Evolutionary conservation across 2,329 filamentous ascomycete genomes (phyloP), one percentile per base, ranked within the genome.

Genomic region (Lachnellula hyalina): DNA sequence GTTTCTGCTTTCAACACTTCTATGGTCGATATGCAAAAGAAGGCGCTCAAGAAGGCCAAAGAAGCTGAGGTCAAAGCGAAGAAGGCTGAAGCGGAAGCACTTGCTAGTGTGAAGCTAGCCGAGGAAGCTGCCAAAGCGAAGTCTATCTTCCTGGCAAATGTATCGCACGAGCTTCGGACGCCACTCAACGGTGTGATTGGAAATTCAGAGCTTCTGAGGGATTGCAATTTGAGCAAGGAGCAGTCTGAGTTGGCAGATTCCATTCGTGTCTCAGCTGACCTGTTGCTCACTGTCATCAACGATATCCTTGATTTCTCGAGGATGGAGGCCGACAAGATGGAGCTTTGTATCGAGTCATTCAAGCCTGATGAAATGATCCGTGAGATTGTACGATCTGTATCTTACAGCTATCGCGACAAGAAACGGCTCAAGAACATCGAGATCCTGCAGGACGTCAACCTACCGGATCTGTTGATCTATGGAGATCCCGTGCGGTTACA

Each of bases 261-360:
- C 15, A 94, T 95, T 52, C 84, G 90, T 49, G 81, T 92, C 34
- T 95, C 89, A 48, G 90, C 90, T 0, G 91, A 96, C 67, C 84
- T 94, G 15, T 74, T 96, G 14, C 77, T 96, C 25, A 94, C 91
- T 0, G 90, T 96, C 47, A 96, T 96, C 73, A 96, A 96, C 67
- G 93, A 97, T 67, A 96, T 96, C 51, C 77, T 96, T 4, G 93
- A 97, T 71, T 95, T 96, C 68, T 96, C 91, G 28, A 95, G 96
- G 71, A 90, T 94, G 75, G 90, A 96, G 69, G 90, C 88, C 2
- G 89, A 92, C 63, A 87, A 90, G 69, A 85, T 96, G 75, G 90
- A 94, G 68, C 81, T 92, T 1, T 89, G 89, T 67, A 79, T 85
- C 56, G 85, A 84, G 52, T 82, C 82, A 7, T 86, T 86, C 71